Conservation (phyloP, 2,329 filamentous ascomycete genomes). For the Parafenestella ontariensis region DNA sequence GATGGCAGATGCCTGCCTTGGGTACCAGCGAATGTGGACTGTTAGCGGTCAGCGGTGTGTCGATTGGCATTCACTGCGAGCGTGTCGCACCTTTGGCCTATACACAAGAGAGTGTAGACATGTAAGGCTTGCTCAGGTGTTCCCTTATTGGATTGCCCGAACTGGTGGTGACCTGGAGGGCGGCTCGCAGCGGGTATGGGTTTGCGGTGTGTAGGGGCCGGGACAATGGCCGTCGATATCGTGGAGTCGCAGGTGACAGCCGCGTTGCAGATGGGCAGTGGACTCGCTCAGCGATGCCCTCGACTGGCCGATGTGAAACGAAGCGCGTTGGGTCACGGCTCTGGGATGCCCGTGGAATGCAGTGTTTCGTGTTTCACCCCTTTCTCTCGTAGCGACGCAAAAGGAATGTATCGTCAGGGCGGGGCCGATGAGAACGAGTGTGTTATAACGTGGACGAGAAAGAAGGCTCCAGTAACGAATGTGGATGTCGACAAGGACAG, state of each 20-base stretch:
- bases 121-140: conserved; percentile 26
- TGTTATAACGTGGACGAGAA: conserved; percentile 8
- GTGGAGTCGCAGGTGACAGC: conserved; percentile 21
- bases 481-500: conserved; percentile 34
- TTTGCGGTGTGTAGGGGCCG: conserved; percentile 6
- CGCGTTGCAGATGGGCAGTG: conserved; percentile 25
- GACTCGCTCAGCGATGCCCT: conserved; percentile 47
- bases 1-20: conserved; percentile 20
- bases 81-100: conserved; percentile 34
- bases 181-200: conserved; percentile 5
- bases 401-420: conserved; percentile 36
- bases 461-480: conserved; percentile 29
- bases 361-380: conserved; percentile 41
- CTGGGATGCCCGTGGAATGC: conserved; percentile 42
- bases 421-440: conserved; percentile 12
- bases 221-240: conserved; percentile 3
- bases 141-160: not conserved
- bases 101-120: conserved; percentile 26
- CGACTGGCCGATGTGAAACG: conserved; percentile 45
- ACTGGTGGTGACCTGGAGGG: conserved; percentile 7
- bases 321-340: conserved; percentile 43
- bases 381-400: conserved; percentile 28
- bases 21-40: conserved; percentile 31
- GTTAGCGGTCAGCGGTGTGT: conserved; percentile 26
- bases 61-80: conserved; percentile 5